Conservation (phyloP, 352 stramenopile species). For the Phytophthora brassicae region DNA sequence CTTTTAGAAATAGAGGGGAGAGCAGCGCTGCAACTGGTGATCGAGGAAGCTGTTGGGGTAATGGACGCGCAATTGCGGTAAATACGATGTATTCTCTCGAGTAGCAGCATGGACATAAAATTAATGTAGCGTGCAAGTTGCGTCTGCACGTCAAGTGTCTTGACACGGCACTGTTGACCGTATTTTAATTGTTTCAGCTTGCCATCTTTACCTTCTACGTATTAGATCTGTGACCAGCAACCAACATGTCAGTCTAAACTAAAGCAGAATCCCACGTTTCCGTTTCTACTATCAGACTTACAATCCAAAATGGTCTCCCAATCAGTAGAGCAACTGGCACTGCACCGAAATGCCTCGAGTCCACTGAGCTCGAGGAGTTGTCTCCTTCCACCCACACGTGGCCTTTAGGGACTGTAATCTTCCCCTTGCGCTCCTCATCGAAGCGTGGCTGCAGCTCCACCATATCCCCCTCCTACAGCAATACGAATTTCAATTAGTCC, state of each 20-base stretch:
- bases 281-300: slow-evolving; percentile 2
- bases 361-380: slow-evolving; percentile 92
- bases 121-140: neutral
- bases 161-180: too few relatives aligned
- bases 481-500: neutral
- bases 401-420: slow-evolving; percentile 87
- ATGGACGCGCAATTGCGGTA: too few relatives aligned
- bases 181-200: too few relatives aligned
- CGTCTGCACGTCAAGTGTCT: neutral
- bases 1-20: slow-evolving; percentile 13
- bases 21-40: neutral
- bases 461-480: slow-evolving; percentile 70
- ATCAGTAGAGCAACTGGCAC: slow-evolving; percentile 88
- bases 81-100: too few relatives aligned
- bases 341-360: slow-evolving; percentile 94
- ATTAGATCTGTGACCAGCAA: slow-evolving; percentile 25
- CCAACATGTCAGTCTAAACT: slow-evolving; percentile 7
- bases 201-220: neutral
- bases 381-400: slow-evolving; percentile 97
- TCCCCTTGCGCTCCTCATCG: slow-evolving; percentile 52
- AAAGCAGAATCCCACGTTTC: neutral
- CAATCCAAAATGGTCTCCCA: slow-evolving; percentile 78
- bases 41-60: too few relatives aligned
- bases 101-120: too few relatives aligned
- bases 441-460: slow-evolving; percentile 79